Conservation (phyloP, 1,139 yeast species). For the Taphrina sp. region DNA sequence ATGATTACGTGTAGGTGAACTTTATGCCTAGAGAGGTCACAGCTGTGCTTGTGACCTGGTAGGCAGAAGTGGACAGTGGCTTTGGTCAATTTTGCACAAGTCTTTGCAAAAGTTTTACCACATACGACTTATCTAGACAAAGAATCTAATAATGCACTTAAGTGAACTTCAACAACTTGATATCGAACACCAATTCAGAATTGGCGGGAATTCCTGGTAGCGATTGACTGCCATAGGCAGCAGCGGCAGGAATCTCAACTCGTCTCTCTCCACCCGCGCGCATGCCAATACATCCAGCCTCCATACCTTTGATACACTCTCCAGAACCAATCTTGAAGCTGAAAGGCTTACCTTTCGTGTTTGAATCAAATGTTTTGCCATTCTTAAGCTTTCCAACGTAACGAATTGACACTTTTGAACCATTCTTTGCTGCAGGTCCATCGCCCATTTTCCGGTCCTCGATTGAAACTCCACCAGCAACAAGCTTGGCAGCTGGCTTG, state of each 20-base stretch:
- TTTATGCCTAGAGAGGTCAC: too few species aligned
- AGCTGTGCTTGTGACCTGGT: background rate
- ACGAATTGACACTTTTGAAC: conserved; percentile 91
- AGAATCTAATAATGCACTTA: too few species aligned
- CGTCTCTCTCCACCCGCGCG: conserved; percentile 99
- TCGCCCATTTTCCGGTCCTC: conserved; percentile 90
- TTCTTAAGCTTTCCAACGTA: conserved; percentile 96
- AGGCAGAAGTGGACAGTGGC: background rate
- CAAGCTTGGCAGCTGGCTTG: conserved; percentile 49
- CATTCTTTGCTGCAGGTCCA: conserved; percentile 84
- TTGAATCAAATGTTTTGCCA: conserved; percentile 95
- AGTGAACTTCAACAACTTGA: conserved; percentile 68
- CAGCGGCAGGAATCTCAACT: conserved; percentile 89
- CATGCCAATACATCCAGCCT: conserved; percentile 97
- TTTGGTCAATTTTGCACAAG: too few species aligned
- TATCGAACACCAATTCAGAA: conserved; percentile 93
- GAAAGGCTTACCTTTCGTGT: conserved; percentile 96
- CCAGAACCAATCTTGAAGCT: conserved; percentile 89
- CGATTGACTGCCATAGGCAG: conserved; percentile 89
- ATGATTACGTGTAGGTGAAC: too few species aligned
- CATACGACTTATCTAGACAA: too few species aligned
- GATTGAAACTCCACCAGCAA: conserved; percentile 87
- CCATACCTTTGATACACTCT: conserved; percentile 98
- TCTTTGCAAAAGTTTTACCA: too few species aligned
- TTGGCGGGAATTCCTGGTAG: conserved; percentile 97